Conservation (phyloP, 352 stramenopile species). For the Albugo candida region DNA sequence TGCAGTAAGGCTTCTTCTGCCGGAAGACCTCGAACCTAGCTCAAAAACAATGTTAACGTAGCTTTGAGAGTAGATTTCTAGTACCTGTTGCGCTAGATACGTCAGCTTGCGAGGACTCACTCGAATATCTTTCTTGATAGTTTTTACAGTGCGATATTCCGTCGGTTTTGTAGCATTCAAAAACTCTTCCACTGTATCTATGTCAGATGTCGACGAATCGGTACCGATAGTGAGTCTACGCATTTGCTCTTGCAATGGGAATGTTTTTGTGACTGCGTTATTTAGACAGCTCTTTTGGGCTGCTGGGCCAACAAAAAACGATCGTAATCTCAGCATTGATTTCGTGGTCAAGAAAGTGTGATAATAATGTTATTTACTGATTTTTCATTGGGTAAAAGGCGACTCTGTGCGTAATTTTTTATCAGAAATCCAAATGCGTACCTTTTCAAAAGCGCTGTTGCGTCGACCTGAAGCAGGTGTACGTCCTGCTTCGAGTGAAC, state of each 20-base stretch:
- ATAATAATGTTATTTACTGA: too few species aligned
- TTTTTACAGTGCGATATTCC: conserved; percentile 43
- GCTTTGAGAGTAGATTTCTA: not conserved
- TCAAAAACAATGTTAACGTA: not conserved
- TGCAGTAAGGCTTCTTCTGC: conserved; percentile 60
- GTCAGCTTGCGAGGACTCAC: conserved; percentile 63
- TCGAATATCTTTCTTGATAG: conserved; percentile 66
- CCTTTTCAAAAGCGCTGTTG: conserved; percentile 39
- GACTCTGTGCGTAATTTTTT: conserved; percentile 61
- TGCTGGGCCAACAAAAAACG: too few species aligned
- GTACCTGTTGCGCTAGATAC: conserved; percentile 55
- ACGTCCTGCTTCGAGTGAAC: not conserved
- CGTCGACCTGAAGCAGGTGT: not conserved
- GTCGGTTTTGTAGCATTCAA: conserved; percentile 31
- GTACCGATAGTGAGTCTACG: too few species aligned
- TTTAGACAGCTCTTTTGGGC: too few species aligned
- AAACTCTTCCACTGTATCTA: conserved; percentile 32
- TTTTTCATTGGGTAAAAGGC: conserved; percentile 20
- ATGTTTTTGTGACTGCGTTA: too few species aligned
- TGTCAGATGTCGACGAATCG: too few species aligned
- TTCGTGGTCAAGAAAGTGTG: too few species aligned
- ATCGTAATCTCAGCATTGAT: too few species aligned
- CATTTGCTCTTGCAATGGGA: too few species aligned
- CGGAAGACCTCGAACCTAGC: conserved; percentile 40
- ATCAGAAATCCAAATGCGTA: conserved; percentile 77